A percentile compares a stretch with the other conserved stretches of the same genome.
Conservation (phyloP, 495 filamentous ascomycete species). For the Podospora pseudopauciseta region DNA sequence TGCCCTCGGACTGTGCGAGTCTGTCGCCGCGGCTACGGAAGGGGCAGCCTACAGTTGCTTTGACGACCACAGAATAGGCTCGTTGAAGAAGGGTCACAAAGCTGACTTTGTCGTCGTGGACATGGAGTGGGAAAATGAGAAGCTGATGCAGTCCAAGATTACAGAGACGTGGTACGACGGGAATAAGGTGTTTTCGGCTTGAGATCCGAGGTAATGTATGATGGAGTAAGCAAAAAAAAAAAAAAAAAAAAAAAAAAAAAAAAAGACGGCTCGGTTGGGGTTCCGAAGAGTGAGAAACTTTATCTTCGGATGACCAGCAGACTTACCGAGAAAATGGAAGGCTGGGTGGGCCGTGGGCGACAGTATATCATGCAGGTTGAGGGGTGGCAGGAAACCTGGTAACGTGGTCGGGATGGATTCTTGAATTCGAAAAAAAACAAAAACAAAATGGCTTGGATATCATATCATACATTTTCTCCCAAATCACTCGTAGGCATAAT, state of each 20-base stretch:
- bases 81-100: constrained; percentile 45
- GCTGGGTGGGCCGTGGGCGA: not conserved
- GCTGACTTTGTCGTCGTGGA: constrained; percentile 59
- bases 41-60: constrained; percentile 59
- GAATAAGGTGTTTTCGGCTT: constrained; percentile 42
- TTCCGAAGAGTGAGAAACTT: not conserved
- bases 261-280: not conserved
- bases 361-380: not conserved
- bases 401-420: not conserved
- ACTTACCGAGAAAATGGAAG: not conserved
- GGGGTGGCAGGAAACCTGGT: not conserved
- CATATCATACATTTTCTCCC: not conserved
- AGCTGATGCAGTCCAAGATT: constrained; percentile 50
- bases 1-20: constrained; percentile 48
- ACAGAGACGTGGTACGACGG: constrained; percentile 56
- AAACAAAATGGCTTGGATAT: not conserved
- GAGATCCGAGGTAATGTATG: not conserved
- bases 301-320: not conserved
- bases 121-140: constrained; percentile 53
- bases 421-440: not conserved
- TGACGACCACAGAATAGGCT: constrained; percentile 50
- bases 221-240: not conserved
- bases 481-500: constrained; percentile 23
- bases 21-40: constrained; percentile 52
- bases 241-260: not conserved